Evolutionary conservation across 2,329 filamentous ascomycete species (phyloP).

Genomic region (Verticillium zaregamsianum): DNA sequence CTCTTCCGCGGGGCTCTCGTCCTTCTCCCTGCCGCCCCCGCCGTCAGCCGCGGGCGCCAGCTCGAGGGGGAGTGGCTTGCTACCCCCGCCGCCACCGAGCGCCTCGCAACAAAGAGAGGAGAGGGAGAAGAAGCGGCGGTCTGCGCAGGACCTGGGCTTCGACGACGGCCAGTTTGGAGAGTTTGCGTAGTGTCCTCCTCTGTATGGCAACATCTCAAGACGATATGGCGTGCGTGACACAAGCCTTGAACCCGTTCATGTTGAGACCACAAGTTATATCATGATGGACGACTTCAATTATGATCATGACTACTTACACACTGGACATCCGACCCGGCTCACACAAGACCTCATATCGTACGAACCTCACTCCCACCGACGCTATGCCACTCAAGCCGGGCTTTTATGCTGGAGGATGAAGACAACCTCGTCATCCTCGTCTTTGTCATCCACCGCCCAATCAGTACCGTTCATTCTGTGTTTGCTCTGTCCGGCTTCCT

Average conservation of each 20-base stretch:
- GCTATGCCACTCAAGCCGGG: neutral
- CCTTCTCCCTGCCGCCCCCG: slow-evolving; percentile 74
- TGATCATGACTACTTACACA: neutral
- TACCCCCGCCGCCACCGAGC: slow-evolving; percentile 65
- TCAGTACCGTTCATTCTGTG: neutral
- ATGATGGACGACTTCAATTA: neutral
- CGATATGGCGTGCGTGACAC: neutral
- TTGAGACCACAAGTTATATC: neutral
- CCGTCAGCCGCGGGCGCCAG: slow-evolving; percentile 38
- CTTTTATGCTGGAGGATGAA: neutral
- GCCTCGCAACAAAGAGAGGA: slow-evolving; percentile 53
- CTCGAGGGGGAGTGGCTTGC: slow-evolving; percentile 25
- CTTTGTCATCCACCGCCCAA: neutral
- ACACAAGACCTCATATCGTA: neutral
- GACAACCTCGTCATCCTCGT: neutral
- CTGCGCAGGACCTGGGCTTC: slow-evolving; percentile 67
- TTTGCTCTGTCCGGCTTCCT: neutral
- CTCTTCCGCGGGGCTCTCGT: slow-evolving; percentile 31
- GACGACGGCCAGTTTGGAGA: slow-evolving; percentile 88
- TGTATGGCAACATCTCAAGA: neutral
- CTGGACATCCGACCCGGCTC: neutral
- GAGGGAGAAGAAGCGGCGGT: slow-evolving; percentile 47
- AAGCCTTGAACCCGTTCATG: neutral
- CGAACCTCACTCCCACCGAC: neutral
- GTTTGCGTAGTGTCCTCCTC: slow-evolving; percentile 52